Evolutionary conservation across 495 filamentous ascomycete species (phyloP), one percentile per base, ranked within the genome.

Genomic region (Xylaria bambusicola): DNA sequence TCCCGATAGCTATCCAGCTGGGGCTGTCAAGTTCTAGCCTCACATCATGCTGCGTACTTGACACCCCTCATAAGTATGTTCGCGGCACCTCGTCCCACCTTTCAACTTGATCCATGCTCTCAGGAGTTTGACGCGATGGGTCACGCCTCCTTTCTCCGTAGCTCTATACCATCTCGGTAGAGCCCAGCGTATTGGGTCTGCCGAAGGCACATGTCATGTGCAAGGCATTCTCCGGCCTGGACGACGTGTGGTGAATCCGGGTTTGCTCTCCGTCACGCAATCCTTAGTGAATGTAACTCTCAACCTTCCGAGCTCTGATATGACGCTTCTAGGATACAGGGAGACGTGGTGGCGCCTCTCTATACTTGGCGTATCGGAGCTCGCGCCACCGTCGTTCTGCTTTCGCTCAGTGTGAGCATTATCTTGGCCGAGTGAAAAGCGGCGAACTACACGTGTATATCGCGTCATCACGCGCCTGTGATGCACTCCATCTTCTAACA

Each of bases 21-120:
- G 29, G 18, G 13, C 9, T 44, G 42, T 54, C 52, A 54, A 38
- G 36, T 54, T 20, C 36, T n/a, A 54, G 52, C 38, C 52, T 54
- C 52, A 54, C 33, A 10, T 40, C 12, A 2, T 40, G n/a, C 23
- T 36, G 10, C 35, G 17, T 29, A n/a, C n/a, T n/a, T n/a, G n/a
- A n/a, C n/a, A n/a, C n/a, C n/a, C n/a, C n/a, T n/a, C n/a, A n/a
- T n/a, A n/a, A n/a, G n/a, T n/a, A n/a, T n/a, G n/a, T n/a, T n/a
- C n/a, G n/a, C n/a, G n/a, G n/a, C n/a, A n/a, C n/a, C n/a, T n/a
- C n/a, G n/a, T n/a, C n/a, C n/a, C n/a, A n/a, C n/a, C n/a, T n/a
- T n/a, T n/a, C n/a, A n/a, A n/a, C n/a, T n/a, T n/a, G n/a, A n/a
- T n/a, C n/a, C n/a, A n/a, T n/a, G n/a, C n/a, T n/a, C n/a, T n/a